phyloP scores from a whole-genome alignment of 805 yeast genomes.

The Candida cerambycidarum region DNA sequence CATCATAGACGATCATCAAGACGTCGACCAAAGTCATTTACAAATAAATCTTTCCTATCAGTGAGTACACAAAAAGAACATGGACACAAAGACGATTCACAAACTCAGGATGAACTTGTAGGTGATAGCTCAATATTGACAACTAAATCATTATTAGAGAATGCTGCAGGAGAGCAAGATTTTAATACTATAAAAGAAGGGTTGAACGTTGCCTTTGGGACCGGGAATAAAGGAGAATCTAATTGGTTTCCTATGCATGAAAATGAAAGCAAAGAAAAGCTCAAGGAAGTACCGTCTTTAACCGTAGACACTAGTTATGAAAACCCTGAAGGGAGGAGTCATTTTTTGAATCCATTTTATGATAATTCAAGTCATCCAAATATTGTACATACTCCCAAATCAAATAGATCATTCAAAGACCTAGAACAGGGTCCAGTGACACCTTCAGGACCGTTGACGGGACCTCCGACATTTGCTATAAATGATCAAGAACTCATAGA shows the following conservation, averaged over 20 bases:
- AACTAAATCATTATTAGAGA: constrained; percentile 21
- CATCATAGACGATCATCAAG: neutral
- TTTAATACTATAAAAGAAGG: constrained; percentile 34
- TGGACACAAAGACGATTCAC: too few relatives aligned
- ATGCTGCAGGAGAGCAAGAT: constrained; percentile 28
- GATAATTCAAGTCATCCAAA: neutral
- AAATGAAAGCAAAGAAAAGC: neutral
- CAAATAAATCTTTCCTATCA: constrained; percentile 1
- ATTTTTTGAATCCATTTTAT: constrained; percentile 9
- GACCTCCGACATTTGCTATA: constrained; percentile 11
- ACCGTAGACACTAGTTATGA: constrained; percentile 17
- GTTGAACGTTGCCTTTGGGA: constrained; percentile 34
- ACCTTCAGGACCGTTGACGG: constrained; percentile 5
- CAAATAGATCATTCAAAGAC: constrained; percentile 12
- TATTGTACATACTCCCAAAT: constrained; percentile 8
- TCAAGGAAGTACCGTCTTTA: constrained; percentile 17
- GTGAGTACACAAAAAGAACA: neutral
- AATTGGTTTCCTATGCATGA: constrained; percentile 30
- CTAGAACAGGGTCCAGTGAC: constrained; percentile 21
- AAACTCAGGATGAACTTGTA: neutral
- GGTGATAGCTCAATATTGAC: neutral
- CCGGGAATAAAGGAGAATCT: constrained; percentile 17
- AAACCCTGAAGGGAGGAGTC: neutral
- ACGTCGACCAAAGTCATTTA: constrained; percentile 5
- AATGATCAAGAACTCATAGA: constrained; percentile 12